A percentile compares a stretch with the other conserved stretches of the same genome.
phyloP scores from a whole-genome alignment of 2,329 filamentous ascomycete species.

The Cladosporium sp. region DNA sequence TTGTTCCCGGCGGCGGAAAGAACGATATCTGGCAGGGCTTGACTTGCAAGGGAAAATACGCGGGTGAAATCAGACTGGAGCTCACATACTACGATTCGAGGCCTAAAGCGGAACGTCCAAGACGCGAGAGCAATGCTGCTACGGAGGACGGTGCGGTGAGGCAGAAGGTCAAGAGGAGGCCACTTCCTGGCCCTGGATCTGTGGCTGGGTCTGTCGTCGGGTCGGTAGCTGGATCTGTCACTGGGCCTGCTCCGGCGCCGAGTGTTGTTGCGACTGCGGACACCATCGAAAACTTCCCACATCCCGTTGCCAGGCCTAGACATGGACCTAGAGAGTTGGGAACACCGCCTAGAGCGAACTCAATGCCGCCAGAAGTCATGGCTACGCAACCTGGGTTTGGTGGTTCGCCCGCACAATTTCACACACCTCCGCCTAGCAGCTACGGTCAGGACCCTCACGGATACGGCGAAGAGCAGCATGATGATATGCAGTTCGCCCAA shows the following conservation, averaged over 20 bases:
- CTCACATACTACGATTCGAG: conserved; percentile 93
- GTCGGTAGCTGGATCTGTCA: conserved; percentile 20
- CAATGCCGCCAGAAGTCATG: conserved; percentile 24
- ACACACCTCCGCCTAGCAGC: conserved; percentile 4
- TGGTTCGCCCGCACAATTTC: conserved; percentile 6
- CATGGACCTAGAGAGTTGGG: conserved; percentile 31
- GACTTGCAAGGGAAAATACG: conserved; percentile 88
- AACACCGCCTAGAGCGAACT: conserved; percentile 22
- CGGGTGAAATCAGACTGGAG: conserved; percentile 90
- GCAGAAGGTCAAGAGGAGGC: conserved; percentile 67
- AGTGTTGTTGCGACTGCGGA: neutral
- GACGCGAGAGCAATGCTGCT: conserved; percentile 39
- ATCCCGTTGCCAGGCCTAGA: conserved; percentile 14
- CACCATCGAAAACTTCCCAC: conserved; percentile 1
- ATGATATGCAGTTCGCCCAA: conserved; percentile 44
- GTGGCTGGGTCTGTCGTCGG: conserved; percentile 20
- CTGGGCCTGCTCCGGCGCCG: neutral
- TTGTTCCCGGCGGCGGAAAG: conserved; percentile 85
- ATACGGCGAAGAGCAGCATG: conserved; percentile 30
- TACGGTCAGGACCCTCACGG: conserved; percentile 22
- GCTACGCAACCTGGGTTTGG: neutral
- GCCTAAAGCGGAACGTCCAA: conserved; percentile 65
- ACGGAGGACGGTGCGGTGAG: conserved; percentile 24
- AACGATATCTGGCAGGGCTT: conserved; percentile 89
- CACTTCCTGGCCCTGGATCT: conserved; percentile 56